Conservation (phyloP, 176 grass and related monocot genomes). For the Rhipidocladum racemiflorum region DNA sequence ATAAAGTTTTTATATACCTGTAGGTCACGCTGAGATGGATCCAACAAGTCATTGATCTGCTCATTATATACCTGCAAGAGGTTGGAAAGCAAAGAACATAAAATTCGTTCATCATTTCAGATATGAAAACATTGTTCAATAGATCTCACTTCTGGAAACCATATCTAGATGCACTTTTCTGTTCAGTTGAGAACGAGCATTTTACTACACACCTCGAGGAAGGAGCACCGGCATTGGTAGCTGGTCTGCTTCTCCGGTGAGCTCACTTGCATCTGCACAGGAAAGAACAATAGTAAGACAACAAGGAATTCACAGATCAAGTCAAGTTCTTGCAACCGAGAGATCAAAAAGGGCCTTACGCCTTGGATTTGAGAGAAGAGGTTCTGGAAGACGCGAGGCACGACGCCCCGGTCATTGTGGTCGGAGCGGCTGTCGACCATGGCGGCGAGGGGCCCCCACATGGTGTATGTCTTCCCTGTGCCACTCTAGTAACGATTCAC, state of each 20-base stretch:
- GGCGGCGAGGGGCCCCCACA: constrained; percentile 81
- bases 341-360: constrained; percentile 29
- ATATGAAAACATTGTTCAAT: background rate
- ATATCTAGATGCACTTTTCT: background rate
- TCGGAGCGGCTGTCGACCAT: constrained; percentile 60
- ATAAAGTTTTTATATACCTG: constrained; percentile 49
- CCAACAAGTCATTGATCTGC: constrained; percentile 87
- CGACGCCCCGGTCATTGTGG: constrained; percentile 48
- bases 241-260: constrained; percentile 66
- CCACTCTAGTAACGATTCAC: constrained; percentile 53
- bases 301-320: background rate
- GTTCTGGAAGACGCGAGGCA: constrained; percentile 80
- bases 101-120: background rate
- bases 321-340: background rate
- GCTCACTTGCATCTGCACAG: constrained; percentile 52
- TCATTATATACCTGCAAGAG: constrained; percentile 76
- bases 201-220: constrained; percentile 69
- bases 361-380: constrained; percentile 72
- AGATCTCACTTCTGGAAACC: background rate
- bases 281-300: constrained; percentile 10
- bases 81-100: background rate
- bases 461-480: constrained; percentile 93
- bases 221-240: constrained; percentile 82
- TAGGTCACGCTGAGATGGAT: constrained; percentile 87
- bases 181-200: constrained; percentile 6